A percentile compares a stretch with the other conserved stretches of the same genome.
These are phyloP conservation scores for Isoetes engelmannii DNA, from an alignment of 83 land plant genomes.

Conservation along the genomic window DNA sequence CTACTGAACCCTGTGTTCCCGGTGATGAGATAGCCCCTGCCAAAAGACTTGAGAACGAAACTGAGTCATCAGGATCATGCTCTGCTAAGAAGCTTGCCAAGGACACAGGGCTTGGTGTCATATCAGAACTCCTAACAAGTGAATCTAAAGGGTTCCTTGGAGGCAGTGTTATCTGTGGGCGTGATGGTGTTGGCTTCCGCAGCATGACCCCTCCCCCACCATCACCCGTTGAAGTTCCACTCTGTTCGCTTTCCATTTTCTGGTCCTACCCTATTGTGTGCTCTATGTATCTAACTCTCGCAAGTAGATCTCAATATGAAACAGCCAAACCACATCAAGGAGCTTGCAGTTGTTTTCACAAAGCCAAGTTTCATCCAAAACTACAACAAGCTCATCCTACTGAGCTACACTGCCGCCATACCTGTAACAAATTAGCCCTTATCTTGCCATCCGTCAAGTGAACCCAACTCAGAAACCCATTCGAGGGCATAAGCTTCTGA, in stretches of 20 bases:
- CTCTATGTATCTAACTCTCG: too few relatives aligned
- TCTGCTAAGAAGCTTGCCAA: slow-evolving; percentile 3
- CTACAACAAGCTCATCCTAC: too few relatives aligned
- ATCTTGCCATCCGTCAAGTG: too few relatives aligned
- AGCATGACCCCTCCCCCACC: slow-evolving; percentile 8
- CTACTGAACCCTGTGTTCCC: not conserved
- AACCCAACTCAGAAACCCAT: too few relatives aligned
- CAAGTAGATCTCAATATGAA: too few relatives aligned
- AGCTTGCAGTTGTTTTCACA: too few relatives aligned
- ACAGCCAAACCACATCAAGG: too few relatives aligned
- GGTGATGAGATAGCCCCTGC: slow-evolving; percentile 1
- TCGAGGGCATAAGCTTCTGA: too few relatives aligned
- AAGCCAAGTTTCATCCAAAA: too few relatives aligned
- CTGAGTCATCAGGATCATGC: slow-evolving; percentile 3
- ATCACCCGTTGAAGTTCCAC: not conserved
- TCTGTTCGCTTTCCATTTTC: slow-evolving; percentile 5
- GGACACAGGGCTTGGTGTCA: not conserved
- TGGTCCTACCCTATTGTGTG: too few relatives aligned
- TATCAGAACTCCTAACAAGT: not conserved
- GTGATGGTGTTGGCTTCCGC: slow-evolving; percentile 8
- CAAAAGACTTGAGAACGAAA: slow-evolving; percentile 1
- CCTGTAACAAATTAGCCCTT: too few relatives aligned
- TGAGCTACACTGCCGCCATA: too few relatives aligned
- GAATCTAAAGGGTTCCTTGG: not conserved
- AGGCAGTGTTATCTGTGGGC: not conserved